Evolutionary conservation across 1,139 yeast genomes (phyloP), one percentile per base, ranked within the genome.

Genomic region (Protomyces macrosporus): DNA sequence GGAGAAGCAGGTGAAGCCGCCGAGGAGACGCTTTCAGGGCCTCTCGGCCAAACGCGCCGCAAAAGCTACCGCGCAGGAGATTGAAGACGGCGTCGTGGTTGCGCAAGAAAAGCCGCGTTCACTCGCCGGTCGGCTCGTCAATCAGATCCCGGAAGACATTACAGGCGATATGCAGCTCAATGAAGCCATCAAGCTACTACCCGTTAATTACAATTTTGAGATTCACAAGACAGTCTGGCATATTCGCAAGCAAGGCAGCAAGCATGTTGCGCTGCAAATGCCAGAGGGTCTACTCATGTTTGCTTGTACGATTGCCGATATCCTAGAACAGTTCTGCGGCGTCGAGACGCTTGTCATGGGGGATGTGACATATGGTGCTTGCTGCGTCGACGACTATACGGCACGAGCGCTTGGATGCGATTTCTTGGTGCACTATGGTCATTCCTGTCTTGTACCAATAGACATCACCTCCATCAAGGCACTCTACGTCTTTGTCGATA

Each of bases 321-420:
- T 93, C 37, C 74, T 93, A 48, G 97, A 90, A 72, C 97, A 91
- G 74, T 68, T 93, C 71, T 90, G 97, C 72, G 76, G 78, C 5
- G 93, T 87, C 59, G 97, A 91, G 71, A 88, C 93, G 0, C 80
- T 95, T 0, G 95, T 93, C 4, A 95, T 93, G 98, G 99, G 99
- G 1, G 99, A 93, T 75, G 98, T 93, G 0, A 90, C 97, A 0
- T 93, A 93, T 72, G 99, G 99, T 40, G 99, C 99, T 0, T 93
- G 99, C 73, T 93, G 99, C 75, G 90, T 93, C 61, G 99, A 93
- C 73, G 99, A 93, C 73, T 93, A 81, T 72, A 91, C 98, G 0
- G 98, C 99, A 3, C 79, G 91, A 66, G 86, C 98, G 0, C 77
- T 93, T 54, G 96, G 88, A 63, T 95, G 98, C 75, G 99, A 93